Conservation (phyloP, 352 stramenopile species). For the Phytophthora syringae region DNA sequence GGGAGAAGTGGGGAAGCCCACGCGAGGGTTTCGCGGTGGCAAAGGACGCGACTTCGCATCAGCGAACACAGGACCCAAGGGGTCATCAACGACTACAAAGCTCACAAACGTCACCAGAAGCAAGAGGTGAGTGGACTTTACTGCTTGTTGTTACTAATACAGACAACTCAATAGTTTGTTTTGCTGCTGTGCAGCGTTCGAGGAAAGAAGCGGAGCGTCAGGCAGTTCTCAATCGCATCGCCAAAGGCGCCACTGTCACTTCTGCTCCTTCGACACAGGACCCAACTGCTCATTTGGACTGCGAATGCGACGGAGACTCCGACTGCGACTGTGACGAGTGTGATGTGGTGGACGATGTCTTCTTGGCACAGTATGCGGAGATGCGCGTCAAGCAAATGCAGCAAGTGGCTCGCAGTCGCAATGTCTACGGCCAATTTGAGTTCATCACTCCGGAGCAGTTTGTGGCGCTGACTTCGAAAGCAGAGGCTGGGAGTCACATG, state of each 20-base stretch:
- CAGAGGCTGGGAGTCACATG: constrained; percentile 23
- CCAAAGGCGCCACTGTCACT: constrained; percentile 48
- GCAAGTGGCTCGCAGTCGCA: constrained; percentile 36
- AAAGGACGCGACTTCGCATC: constrained; percentile 60
- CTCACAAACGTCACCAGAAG: constrained; percentile 67
- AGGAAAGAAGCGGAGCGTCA: constrained; percentile 60
- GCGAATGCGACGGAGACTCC: constrained; percentile 34
- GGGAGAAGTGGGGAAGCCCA: constrained; percentile 54
- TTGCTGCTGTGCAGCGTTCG: constrained; percentile 32
- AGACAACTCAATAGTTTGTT: constrained; percentile 1
- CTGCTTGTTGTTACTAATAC: not conserved
- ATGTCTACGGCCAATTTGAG: constrained; percentile 60
- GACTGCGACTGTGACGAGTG: constrained; percentile 53
- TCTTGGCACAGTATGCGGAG: constrained; percentile 66
- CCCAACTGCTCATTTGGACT: constrained; percentile 14
- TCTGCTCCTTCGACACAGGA: constrained; percentile 16
- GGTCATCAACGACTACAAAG: constrained; percentile 85
- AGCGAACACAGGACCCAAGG: constrained; percentile 79
- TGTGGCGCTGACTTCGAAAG: constrained; percentile 45
- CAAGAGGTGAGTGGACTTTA: constrained; percentile 60
- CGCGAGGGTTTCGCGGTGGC: constrained; percentile 26
- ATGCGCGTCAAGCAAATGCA: constrained; percentile 76
- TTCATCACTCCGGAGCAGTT: constrained; percentile 66
- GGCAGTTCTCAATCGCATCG: constrained; percentile 62
- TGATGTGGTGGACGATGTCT: constrained; percentile 59